Conservation (phyloP, 306 rosid genomes). For the Ormosia emarginata region DNA sequence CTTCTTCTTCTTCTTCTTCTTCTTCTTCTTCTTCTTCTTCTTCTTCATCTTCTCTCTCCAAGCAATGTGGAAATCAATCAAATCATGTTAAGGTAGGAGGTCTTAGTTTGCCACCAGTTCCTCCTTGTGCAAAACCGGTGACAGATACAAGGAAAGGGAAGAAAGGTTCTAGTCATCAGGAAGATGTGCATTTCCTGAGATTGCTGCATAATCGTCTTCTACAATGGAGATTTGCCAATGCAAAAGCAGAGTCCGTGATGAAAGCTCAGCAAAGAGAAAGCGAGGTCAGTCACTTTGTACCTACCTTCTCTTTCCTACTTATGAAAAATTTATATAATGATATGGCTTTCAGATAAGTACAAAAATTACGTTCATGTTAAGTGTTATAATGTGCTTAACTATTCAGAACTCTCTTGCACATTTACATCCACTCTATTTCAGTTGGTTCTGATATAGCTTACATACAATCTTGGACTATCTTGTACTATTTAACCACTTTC, state of each 20-base stretch:
- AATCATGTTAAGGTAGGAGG: conserved; percentile 43
- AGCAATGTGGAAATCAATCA: conserved; percentile 21
- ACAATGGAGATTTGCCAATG: conserved; percentile 83
- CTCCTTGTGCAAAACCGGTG: conserved; percentile 47
- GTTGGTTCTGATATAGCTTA: background rate
- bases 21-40: background rate
- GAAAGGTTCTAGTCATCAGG: conserved; percentile 61
- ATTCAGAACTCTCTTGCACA: background rate
- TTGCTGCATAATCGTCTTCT: conserved; percentile 62
- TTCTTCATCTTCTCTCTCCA: conserved; percentile 21
- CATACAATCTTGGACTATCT: background rate
- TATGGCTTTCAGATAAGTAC: background rate
- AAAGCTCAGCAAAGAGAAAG: conserved; percentile 58
- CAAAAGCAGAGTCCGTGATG: conserved; percentile 42
- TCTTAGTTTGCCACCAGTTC: conserved; percentile 60
- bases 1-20: background rate
- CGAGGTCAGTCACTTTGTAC: conserved; percentile 43
- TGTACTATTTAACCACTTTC: conserved; percentile 15
- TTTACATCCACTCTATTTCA: background rate
- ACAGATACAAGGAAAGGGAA: conserved; percentile 52
- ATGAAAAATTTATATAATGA: background rate
- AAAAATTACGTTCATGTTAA: background rate
- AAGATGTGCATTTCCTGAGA: conserved; percentile 56
- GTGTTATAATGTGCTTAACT: background rate
- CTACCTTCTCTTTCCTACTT: background rate